Evolutionary conservation across 257 asterid genomes (phyloP).

Genomic region (Solanum gracilifrons): DNA sequence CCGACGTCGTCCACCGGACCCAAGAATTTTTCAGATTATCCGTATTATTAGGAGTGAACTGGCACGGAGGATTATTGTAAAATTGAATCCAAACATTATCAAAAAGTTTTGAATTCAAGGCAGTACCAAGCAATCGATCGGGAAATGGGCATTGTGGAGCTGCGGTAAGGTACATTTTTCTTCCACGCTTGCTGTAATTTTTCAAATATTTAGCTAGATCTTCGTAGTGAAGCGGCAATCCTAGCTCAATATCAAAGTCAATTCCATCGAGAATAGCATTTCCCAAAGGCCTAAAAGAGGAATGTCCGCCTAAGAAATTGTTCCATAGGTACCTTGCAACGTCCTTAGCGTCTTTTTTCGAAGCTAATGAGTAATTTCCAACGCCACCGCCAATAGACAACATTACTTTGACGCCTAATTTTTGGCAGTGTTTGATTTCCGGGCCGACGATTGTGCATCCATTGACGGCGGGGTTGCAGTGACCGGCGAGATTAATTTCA

Average conservation of each 20-base stretch:
- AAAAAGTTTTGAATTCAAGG: conserved; percentile 32
- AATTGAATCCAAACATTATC: conserved; percentile 56
- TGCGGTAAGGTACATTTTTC: conserved; percentile 31
- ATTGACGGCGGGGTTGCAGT: conserved; percentile 16
- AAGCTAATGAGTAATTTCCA: not conserved
- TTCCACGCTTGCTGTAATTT: not conserved
- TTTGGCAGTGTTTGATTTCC: conserved; percentile 14
- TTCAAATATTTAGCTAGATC: conserved; percentile 2
- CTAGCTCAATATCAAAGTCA: conserved; percentile 4
- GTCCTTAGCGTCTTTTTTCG: not conserved
- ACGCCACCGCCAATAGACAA: conserved; percentile 4
- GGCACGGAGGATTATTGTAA: conserved; percentile 40
- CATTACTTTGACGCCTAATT: conserved; percentile 10
- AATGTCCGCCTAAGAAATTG: not conserved
- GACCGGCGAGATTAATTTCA: conserved; percentile 49
- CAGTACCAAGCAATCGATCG: conserved; percentile 17
- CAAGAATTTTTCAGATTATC: conserved; percentile 22
- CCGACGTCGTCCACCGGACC: conserved; percentile 22
- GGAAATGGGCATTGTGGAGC: conserved; percentile 52
- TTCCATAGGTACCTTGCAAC: not conserved
- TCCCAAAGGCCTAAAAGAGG: conserved; percentile 1
- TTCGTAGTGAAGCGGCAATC: not conserved
- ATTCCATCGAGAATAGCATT: not conserved
- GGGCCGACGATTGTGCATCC: conserved; percentile 7
- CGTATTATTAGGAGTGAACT: conserved; percentile 11